These are phyloP conservation scores for Puccinia triticina DNA, from an alignment of 1,284 basidiomycete species.

Conservation along the genomic window DNA sequence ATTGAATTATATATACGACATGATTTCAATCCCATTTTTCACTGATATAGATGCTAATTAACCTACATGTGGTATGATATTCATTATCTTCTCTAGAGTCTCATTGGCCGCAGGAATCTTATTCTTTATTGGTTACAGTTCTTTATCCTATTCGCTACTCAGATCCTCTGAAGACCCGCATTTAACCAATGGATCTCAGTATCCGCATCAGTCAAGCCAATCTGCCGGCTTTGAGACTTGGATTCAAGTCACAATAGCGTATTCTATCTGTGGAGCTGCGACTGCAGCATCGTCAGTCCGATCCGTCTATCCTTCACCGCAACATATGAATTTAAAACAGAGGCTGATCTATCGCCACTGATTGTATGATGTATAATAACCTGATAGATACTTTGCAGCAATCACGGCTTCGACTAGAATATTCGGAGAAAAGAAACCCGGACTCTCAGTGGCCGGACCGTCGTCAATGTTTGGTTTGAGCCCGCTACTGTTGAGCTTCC, in stretches of 20 bases:
- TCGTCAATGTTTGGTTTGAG: slow-evolving; percentile 27
- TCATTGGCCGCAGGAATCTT: slow-evolving; percentile 28
- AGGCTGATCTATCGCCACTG: neutral
- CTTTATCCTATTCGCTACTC: slow-evolving; percentile 15
- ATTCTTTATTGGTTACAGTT: slow-evolving; percentile 31
- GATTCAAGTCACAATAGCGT: slow-evolving; percentile 24
- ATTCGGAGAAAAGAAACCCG: slow-evolving; percentile 35
- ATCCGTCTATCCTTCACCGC: neutral
- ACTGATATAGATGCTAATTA: neutral
- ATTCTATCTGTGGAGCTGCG: slow-evolving; percentile 39
- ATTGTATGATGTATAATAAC: neutral
- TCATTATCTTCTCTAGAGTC: slow-evolving; percentile 15
- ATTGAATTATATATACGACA: no score
- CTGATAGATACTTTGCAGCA: slow-evolving; percentile 37
- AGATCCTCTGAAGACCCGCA: neutral
- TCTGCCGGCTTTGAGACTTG: slow-evolving; percentile 11
- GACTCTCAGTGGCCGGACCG: slow-evolving; percentile 41
- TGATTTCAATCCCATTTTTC: neutral
- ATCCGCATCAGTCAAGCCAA: neutral
- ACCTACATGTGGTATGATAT: neutral
- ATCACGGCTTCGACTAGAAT: slow-evolving; percentile 41
- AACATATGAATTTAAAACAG: neutral
- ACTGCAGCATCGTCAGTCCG: slow-evolving; percentile 42
- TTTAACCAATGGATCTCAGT: neutral
- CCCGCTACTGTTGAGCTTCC: slow-evolving; percentile 33